Base-by-base conservation (phyloP, 148 eudicot genomes). In the Spergularia marina region DNA sequence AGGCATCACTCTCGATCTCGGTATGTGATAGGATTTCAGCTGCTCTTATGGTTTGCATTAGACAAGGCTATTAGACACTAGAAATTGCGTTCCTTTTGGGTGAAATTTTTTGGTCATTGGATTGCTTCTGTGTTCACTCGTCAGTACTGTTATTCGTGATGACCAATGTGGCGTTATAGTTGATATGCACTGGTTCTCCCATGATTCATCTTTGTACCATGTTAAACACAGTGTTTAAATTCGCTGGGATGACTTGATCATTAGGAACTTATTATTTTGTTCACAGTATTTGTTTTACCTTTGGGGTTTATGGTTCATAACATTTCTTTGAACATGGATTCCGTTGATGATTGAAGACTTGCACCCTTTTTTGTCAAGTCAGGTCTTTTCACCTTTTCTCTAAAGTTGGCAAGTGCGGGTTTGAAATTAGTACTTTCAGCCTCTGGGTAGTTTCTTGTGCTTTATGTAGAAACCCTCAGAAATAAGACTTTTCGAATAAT, bases 1-100 rank as follows among this genome's bases (percentile, higher is more conserved):
- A 86, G 87, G 79, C 84, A 87, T 36, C 66, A 83, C 76, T 89
- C 92, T 4, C 54, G 83, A 77, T 89, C 92, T 4, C 54, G 83
- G 80, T 81, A 72, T 53, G 74, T 70, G 9, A 34, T 16, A 0
- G 60, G 13, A 53, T 53, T 44, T 10, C 18, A 41, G 10, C 18
- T 66, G 18, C 20, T 55, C 34, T 47, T 57, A 7, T 41, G 21
- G 51, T 10, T 56, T 73, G 0, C 52, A 47, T 49, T 53, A 57
- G 36, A 21, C 2, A 5, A 3, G 23, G 23, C 69, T 39, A 65
- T 34, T 23, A 23, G 39, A 61, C 23, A 4, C 65, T 25, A 25
- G 7, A 61, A 23, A 9, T 10, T 23, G 39, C 68, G 14, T 34
- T 64, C 39, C 47, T 7, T 4, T 7, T 64, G 18, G 16, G 16